Conservation (phyloP, 768 basidiomycete genomes). For the Holtermanniella nyarrowii region DNA sequence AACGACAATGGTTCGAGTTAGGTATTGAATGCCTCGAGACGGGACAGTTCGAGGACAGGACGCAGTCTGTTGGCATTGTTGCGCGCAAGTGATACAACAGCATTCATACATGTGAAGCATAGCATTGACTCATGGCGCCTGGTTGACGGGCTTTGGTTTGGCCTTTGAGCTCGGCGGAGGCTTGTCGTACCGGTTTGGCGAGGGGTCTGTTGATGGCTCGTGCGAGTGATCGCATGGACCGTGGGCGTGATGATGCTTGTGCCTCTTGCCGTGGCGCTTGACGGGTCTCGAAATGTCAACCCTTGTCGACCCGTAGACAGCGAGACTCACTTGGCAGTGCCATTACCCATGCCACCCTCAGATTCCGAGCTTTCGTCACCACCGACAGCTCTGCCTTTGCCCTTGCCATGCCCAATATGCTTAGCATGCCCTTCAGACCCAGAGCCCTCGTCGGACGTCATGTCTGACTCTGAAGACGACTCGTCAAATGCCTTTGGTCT, state of each 20-base stretch:
- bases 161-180: not conserved
- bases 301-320: not conserved
- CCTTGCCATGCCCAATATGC: not conserved
- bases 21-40: slow-evolving; percentile 45
- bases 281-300: too few relatives aligned
- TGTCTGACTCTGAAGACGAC: slow-evolving; percentile 39
- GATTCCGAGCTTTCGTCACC: slow-evolving; percentile 11
- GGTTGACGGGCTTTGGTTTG: too few relatives aligned
- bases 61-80: slow-evolving; percentile 9
- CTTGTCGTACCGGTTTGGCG: not conserved
- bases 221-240: not conserved
- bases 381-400: not conserved
- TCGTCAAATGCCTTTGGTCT: slow-evolving; percentile 44
- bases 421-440: slow-evolving; percentile 3
- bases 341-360: slow-evolving; percentile 17
- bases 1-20: slow-evolving; percentile 62
- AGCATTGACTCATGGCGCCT: too few relatives aligned
- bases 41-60: slow-evolving; percentile 10
- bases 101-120: not conserved
- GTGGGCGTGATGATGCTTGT: not conserved
- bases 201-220: too few relatives aligned
- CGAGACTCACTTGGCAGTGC: slow-evolving; percentile 10
- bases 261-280: too few relatives aligned
- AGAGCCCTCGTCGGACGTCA: slow-evolving; percentile 59
- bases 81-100: not conserved